Evolutionary conservation across 2,329 filamentous ascomycete genomes (phyloP).

Genomic region (Amauroascus verrucosus): DNA sequence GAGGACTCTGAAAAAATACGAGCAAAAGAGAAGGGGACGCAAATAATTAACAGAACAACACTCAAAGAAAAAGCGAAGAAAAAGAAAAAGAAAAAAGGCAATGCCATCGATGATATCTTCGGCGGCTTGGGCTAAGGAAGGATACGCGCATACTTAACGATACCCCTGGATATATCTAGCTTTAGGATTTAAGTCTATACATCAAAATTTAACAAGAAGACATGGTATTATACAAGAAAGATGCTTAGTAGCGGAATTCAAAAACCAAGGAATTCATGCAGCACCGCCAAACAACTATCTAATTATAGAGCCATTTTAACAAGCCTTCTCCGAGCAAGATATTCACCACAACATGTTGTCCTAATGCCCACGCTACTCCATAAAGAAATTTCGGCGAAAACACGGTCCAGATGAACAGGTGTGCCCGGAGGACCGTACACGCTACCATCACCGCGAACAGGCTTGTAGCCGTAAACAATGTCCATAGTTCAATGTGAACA

Average conservation of each 20-base stretch:
- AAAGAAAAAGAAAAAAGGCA: conserved; percentile 47
- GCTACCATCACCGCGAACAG: conserved; percentile 73
- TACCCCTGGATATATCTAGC: background rate
- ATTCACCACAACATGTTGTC: conserved; percentile 68
- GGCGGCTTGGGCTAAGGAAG: conserved; percentile 12
- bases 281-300: background rate
- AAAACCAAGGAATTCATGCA: background rate
- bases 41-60: conserved; percentile 21
- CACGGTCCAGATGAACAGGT: conserved; percentile 97
- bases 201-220: background rate
- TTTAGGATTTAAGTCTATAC: background rate
- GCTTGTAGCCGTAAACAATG: conserved; percentile 57
- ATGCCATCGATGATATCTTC: conserved; percentile 67
- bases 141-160: background rate
- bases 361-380: conserved; percentile 75
- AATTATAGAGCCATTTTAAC: conserved; percentile 36
- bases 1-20: background rate
- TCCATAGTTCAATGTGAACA: conserved; percentile 47
- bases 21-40: conserved; percentile 8
- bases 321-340: conserved; percentile 51
- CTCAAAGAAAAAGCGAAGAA: conserved; percentile 43
- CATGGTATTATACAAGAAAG: background rate
- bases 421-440: conserved; percentile 71
- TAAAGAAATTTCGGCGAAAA: conserved; percentile 97
- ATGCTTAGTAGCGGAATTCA: background rate